Conservation (phyloP, 768 basidiomycete species). For the Macrolepiota dolichaula region DNA sequence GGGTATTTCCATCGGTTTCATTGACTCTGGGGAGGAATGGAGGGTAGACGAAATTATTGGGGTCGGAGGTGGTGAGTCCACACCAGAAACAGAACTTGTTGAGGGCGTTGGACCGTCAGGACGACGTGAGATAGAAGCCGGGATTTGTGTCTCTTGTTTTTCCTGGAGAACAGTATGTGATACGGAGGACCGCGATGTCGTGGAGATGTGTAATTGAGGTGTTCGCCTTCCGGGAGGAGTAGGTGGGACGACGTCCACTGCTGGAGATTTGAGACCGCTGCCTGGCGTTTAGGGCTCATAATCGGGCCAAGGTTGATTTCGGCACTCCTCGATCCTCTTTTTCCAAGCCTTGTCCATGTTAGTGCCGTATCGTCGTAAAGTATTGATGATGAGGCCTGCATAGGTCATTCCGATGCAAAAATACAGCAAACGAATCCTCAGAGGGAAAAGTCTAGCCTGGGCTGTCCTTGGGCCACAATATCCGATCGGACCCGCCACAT, state of each 20-base stretch:
- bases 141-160: background rate
- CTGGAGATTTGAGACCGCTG: too few relatives aligned
- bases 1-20: too few relatives aligned
- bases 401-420: slow-evolving; percentile 53
- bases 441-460: background rate
- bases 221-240: too few relatives aligned
- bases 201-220: background rate
- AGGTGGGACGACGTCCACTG: too few relatives aligned
- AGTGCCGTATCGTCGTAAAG: slow-evolving; percentile 48
- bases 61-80: background rate
- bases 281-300: too few relatives aligned
- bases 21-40: background rate
- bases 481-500: slow-evolving; percentile 19
- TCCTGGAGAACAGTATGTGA: background rate
- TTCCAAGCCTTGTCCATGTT: slow-evolving; percentile 27
- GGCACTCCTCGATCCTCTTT: slow-evolving; percentile 17
- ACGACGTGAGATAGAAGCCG: background rate
- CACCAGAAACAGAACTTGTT: background rate
- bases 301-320: too few relatives aligned
- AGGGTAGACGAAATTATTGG: background rate
- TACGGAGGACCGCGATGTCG: background rate
- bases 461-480: background rate
- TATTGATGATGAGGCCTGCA: slow-evolving; percentile 47
- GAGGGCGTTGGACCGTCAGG: background rate
- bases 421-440: slow-evolving; percentile 47